Conservation (phyloP, 164 flowering plant species). For the Houttuynia cordata region DNA sequence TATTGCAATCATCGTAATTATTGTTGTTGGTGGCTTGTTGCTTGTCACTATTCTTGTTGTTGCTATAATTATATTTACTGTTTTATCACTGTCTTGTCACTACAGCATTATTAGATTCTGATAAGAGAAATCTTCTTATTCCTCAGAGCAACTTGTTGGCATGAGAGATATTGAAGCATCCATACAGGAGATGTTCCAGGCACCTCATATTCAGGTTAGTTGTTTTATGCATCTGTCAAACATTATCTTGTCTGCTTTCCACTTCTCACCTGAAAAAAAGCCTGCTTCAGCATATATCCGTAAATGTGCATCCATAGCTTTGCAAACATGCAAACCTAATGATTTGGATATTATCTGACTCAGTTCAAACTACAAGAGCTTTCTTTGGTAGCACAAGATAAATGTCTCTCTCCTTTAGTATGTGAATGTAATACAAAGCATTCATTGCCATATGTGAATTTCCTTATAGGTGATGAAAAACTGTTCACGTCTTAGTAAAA, state of each 20-base stretch:
- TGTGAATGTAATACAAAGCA: not conserved
- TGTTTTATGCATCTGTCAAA: not conserved
- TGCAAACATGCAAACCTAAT: too few species aligned
- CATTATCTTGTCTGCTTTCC: too few species aligned
- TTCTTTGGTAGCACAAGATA: too few species aligned
- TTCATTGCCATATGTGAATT: not conserved
- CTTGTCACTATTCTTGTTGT: too few species aligned
- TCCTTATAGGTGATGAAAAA: slow-evolving; percentile 61
- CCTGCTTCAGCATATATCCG: too few species aligned
- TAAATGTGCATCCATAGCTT: too few species aligned
- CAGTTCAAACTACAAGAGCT: too few species aligned
- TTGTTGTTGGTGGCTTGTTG: too few species aligned
- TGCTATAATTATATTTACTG: not conserved
- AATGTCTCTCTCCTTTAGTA: not conserved
- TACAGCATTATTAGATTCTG: not conserved
- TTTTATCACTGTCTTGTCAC: not conserved
- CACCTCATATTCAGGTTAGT: slow-evolving; percentile 90
- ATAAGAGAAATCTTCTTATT: not conserved
- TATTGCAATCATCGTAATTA: too few species aligned
- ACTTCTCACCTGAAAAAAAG: too few species aligned
- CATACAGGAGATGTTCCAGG: slow-evolving; percentile 97
- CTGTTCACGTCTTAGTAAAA: slow-evolving; percentile 65
- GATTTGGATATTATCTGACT: too few species aligned
- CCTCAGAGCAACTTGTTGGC: slow-evolving; percentile 47
- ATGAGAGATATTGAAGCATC: slow-evolving; percentile 89